Conservation (phyloP, 768 basidiomycete genomes). For the Russula sp. region DNA sequence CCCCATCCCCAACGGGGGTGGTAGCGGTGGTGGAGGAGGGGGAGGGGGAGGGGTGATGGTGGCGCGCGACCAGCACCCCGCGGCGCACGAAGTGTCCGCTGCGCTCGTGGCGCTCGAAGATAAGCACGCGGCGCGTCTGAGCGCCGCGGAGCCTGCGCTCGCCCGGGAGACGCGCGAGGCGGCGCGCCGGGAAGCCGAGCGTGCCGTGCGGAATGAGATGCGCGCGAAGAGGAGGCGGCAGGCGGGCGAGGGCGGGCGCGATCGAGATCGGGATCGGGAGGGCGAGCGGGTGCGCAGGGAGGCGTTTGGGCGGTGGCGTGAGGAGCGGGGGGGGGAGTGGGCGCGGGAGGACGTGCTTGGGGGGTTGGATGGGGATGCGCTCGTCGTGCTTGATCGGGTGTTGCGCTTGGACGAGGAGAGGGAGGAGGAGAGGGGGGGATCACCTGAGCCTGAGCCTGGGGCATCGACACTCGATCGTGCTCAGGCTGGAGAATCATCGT, state of each 20-base stretch:
- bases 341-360: constrained; percentile 34
- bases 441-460: background rate
- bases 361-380: constrained; percentile 32
- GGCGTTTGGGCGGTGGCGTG: constrained; percentile 1
- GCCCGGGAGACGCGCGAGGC: background rate
- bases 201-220: background rate
- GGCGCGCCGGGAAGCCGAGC: background rate
- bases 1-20: background rate
- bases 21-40: no score
- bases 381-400: constrained; percentile 27
- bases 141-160: constrained; percentile 4
- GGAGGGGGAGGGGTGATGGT: no score
- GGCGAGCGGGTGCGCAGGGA: constrained; percentile 9
- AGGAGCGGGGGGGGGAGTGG: background rate
- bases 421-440: no score
- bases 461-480: background rate
- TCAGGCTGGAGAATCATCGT: no score
- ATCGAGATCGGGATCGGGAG: constrained; percentile 32
- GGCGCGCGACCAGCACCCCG: constrained; percentile 15
- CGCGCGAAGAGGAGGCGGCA: constrained; percentile 2
- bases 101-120: constrained; percentile 18
- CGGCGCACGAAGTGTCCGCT: constrained; percentile 15
- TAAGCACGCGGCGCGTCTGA: background rate
- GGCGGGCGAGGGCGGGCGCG: background rate
- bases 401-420: constrained; percentile 28